phyloP scores from a whole-genome alignment of 2,329 filamentous ascomycete species.

The Alternaria arborescens region DNA sequence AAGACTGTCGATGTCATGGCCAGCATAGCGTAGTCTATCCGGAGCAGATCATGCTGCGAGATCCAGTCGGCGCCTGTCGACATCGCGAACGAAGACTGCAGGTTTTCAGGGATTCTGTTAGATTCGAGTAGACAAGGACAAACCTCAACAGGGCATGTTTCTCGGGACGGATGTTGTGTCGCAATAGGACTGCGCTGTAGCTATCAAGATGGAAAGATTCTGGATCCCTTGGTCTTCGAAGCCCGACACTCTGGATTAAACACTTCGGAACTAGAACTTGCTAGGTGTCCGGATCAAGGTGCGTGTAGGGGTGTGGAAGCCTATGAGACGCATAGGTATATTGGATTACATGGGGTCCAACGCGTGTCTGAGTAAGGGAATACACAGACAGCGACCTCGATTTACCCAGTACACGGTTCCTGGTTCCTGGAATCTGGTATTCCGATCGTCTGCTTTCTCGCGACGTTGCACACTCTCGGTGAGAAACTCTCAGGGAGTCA shows the following conservation, averaged over 20 bases:
- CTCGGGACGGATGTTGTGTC: not conserved
- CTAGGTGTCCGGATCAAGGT: not conserved
- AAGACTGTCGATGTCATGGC: constrained; percentile 29
- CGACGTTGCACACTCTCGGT: not conserved
- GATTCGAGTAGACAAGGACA: not conserved
- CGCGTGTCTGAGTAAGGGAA: not conserved
- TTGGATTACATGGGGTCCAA: constrained; percentile 8
- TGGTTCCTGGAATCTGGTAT: constrained; percentile 6
- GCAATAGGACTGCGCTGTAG: not conserved
- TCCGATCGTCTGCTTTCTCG: not conserved
- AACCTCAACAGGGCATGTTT: not conserved
- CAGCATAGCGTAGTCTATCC: constrained; percentile 26
- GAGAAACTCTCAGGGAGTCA: not conserved
- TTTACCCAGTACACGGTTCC: not conserved
- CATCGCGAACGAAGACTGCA: constrained; percentile 16
- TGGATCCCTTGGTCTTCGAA: not conserved
- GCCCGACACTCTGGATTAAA: not conserved
- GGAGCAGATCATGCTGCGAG: constrained; percentile 20
- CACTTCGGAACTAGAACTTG: not conserved
- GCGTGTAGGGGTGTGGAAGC: constrained; percentile 1
- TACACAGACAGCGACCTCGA: not conserved
- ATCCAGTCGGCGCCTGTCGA: constrained; percentile 25
- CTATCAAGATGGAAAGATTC: not conserved
- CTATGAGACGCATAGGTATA: not conserved
- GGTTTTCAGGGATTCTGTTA: not conserved